Evolutionary conservation across 371 early-diverging fungal genomes (phyloP).

Genomic region (Mortierella sp.): DNA sequence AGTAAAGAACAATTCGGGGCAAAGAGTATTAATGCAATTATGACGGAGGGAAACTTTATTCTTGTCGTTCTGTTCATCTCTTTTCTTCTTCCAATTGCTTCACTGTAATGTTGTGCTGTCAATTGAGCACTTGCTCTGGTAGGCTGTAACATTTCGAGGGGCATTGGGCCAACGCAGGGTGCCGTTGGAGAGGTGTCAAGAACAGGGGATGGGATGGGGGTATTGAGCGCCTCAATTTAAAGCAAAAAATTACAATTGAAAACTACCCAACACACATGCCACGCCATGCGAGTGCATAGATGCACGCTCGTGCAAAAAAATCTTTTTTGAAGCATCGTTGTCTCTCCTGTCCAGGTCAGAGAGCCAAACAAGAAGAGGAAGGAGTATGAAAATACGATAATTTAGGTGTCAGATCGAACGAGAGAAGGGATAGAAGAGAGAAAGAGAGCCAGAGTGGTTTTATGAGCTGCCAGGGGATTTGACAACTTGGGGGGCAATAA

Average conservation of each 20-base stretch:
- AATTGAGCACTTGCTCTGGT: background rate
- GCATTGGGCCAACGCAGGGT: background rate
- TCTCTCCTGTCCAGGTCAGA: background rate
- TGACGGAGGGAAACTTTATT: background rate
- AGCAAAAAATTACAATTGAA: no score
- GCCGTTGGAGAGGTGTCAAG: no score
- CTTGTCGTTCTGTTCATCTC: background rate
- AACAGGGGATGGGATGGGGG: no score
- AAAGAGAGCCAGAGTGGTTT: background rate
- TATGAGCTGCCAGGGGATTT: background rate
- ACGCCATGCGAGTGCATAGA: no score
- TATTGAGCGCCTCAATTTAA: no score
- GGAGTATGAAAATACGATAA: background rate
- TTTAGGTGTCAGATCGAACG: background rate
- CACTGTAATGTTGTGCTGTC: background rate
- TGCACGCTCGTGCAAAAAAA: background rate
- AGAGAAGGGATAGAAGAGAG: background rate
- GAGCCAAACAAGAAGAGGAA: background rate
- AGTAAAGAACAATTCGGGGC: background rate
- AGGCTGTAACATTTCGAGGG: background rate
- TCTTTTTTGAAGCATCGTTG: background rate
- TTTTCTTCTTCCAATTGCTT: conserved; percentile 54
- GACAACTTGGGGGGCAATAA: background rate
- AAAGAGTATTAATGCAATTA: conserved; percentile 12
- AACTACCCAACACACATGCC: no score